These are phyloP conservation scores for Pyricularia sp. DNA, from an alignment of 2,329 filamentous ascomycete species.

Conservation along the genomic window DNA sequence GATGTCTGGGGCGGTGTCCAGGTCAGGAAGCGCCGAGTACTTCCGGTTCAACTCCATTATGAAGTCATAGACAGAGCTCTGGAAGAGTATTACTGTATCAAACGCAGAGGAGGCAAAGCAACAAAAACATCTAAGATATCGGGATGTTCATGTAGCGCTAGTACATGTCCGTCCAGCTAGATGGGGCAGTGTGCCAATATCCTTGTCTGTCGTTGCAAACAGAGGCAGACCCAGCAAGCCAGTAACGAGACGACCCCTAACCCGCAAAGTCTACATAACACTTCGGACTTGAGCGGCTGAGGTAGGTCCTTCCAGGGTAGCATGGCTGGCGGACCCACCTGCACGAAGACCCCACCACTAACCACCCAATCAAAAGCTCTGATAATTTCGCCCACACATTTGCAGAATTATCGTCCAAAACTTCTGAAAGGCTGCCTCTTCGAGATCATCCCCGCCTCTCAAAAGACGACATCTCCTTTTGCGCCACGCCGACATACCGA, in stretches of 20 bases:
- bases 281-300: neutral
- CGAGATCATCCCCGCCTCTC: neutral
- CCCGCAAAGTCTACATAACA: neutral
- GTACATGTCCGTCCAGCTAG: neutral
- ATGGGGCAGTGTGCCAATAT: neutral
- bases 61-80: neutral
- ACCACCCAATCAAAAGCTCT: neutral
- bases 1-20: constrained; percentile 86
- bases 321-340: neutral
- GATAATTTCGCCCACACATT: constrained; percentile 1
- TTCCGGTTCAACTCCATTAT: constrained; percentile 69
- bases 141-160: neutral
- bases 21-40: constrained; percentile 71
- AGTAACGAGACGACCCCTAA: neutral
- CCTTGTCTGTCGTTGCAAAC: neutral
- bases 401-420: neutral
- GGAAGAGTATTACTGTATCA: neutral
- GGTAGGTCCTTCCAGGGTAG: neutral
- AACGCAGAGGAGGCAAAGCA: neutral
- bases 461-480: neutral
- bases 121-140: neutral
- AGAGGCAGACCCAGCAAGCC: neutral
- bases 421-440: neutral
- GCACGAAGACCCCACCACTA: neutral
- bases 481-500: constrained; percentile 1